Base-by-base conservation (phyloP, 768 basidiomycete genomes). In the Panellus pusillus region DNA sequence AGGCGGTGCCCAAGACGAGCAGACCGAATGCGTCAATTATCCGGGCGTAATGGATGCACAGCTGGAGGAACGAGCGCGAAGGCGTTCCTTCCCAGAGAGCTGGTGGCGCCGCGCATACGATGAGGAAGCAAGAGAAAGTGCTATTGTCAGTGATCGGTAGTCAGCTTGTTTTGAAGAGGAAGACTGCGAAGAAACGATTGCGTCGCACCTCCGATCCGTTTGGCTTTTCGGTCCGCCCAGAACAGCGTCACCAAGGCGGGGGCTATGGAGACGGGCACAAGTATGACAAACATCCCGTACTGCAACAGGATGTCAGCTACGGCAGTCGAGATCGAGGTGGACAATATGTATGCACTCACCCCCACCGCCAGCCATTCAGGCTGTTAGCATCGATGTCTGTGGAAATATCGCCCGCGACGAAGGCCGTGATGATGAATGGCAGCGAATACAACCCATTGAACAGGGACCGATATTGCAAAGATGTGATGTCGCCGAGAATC, bases 1-100 rank as follows among this genome's bases (percentile, higher is more conserved):
- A 62, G 14, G 39, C 40, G 19, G 48, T 36, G 4, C 58, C 61
- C 1, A 62, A 18, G 24, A 62, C 50, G 27, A 62, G 20, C 1
- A 62, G 48, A 7, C 61, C 61, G 44, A 62, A 54, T 4, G 55
- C 58, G 44, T 62, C 61, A 17, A 62, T 62, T 17, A 54, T 5
- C 15, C 53, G 53, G 29, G 37, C 41, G 31, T 54, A 54, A 31
- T 54, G n/a, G n/a, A 48, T 6, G 20, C 20, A 29, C 9, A 48
- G 11, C 6, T 54, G 28, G 6, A 47, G 14, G 17, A 42, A 9
- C 27, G 48, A 41, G 32, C 32, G 32, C 39, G 24, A 24, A 14
- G 45, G 14, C 14, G 12, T 17, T 18, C 47, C 14, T 18, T 49
- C 1, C 41, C 53, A 15, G 46, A 14, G 18, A 48, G 6, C 20